Evolutionary conservation across 2,329 filamentous ascomycete species (phyloP), one percentile per base, ranked within the genome.

Genomic region (Geosmithia flava): DNA sequence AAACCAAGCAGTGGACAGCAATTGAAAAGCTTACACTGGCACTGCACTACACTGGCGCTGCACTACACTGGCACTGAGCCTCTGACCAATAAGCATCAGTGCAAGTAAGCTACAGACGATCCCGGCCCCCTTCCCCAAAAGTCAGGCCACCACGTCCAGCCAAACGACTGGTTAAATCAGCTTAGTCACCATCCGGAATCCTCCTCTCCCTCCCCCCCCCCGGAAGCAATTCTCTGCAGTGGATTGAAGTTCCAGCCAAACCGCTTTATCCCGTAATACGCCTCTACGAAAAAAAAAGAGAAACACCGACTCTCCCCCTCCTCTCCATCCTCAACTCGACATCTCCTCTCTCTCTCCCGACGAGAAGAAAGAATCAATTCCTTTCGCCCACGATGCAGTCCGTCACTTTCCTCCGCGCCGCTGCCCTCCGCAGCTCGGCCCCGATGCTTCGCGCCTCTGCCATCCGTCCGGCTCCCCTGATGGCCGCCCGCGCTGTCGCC

Each of bases 401-500:
- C 59, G 70, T 78, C 56, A 73, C 79, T 53, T 68, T 89, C 62
- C 72, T 89, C 70, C 83, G 85, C 64, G 68, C 82, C 62, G 82
- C 83, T 68, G 76, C 77, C 67, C 84, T 85, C 70, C 76, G 75
- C 74, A 68, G 74, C 68, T 67, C 76, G 63, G 68, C 71, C 66
- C 46, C 30, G 43, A 72, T 85, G 65, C 74, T 82, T 70, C 81
- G 81, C 66, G 70, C 76, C 65, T 77, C 76, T 75, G 68, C 70
- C 68, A 59, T 76, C 67, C 74, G 75, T 67, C 70, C 72, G 65
- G 71, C 75, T 65, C 71, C 77, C 63, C 65, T 80, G 60, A 69
- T 73, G 63, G 74, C 44, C 29, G 42, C 72, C 60, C 74, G 72
- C 62, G 69, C 73, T 58, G 69, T 71, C 59, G 68, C 78, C 59